phyloP scores from a whole-genome alignment of 495 filamentous ascomycete species.

The Penicillium argentinense region DNA sequence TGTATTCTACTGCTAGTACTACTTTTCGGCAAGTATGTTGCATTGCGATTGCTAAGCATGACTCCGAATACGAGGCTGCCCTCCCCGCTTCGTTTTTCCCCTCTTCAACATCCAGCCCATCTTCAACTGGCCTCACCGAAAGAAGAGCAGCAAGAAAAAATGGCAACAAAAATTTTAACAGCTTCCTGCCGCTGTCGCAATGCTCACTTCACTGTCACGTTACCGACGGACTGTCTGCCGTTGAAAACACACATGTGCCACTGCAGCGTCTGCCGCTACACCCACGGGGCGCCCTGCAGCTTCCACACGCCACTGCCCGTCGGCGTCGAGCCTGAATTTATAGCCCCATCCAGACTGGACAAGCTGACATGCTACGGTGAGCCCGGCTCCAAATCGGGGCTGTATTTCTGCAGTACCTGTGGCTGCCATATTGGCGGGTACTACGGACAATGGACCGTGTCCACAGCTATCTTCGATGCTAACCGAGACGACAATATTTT shows the following conservation, averaged over 20 bases:
- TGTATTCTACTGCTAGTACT: too few relatives aligned
- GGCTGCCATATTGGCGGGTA: slow-evolving; percentile 39
- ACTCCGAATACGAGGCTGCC: too few relatives aligned
- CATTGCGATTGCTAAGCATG: too few relatives aligned
- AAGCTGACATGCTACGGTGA: slow-evolving; percentile 36
- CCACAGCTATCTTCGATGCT: slow-evolving; percentile 32
- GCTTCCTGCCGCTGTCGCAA: slow-evolving; percentile 56
- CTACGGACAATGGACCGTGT: slow-evolving; percentile 23
- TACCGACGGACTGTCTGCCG: slow-evolving; percentile 24
- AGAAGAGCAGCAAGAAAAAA: neutral
- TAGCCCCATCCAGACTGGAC: slow-evolving; percentile 25
- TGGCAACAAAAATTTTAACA: slow-evolving; percentile 16
- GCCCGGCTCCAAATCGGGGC: slow-evolving; percentile 17
- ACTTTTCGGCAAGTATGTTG: too few relatives aligned
- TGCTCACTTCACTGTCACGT: slow-evolving; percentile 31
- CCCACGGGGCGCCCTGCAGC: slow-evolving; percentile 54
- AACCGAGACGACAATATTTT: slow-evolving; percentile 29
- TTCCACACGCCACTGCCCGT: slow-evolving; percentile 50
- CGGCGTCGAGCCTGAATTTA: slow-evolving; percentile 31
- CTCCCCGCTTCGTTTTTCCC: too few relatives aligned
- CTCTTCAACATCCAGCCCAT: too few relatives aligned
- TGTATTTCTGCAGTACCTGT: slow-evolving; percentile 48
- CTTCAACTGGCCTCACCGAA: too few relatives aligned
- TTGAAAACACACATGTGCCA: slow-evolving; percentile 56
- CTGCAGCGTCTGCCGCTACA: slow-evolving; percentile 61